Conservation (phyloP, 2,329 filamentous ascomycete species). For the Celoporthe dispersa region DNA sequence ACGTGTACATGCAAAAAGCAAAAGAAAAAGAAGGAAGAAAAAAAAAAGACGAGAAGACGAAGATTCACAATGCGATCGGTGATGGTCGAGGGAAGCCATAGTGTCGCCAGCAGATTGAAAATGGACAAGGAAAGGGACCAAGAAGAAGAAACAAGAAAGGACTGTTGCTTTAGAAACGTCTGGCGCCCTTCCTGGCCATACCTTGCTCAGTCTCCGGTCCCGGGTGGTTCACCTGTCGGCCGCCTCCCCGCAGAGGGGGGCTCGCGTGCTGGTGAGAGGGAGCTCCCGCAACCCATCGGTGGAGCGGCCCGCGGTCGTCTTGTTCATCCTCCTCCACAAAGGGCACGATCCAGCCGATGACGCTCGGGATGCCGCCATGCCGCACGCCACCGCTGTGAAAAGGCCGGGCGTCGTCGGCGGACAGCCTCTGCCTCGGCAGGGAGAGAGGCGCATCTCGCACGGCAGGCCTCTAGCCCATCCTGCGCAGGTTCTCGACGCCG, state of each 20-base stretch:
- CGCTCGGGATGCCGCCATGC: background rate
- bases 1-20: slow-evolving; percentile 9
- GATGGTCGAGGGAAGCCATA: background rate
- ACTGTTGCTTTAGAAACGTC: background rate
- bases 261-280: background rate
- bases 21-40: background rate
- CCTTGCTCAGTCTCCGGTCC: background rate
- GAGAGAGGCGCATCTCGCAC: background rate
- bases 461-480: slow-evolving; percentile 26
- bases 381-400: background rate
- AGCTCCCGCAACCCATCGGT: background rate
- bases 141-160: background rate
- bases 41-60: background rate
- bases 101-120: background rate
- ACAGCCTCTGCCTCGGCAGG: background rate
- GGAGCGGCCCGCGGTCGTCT: background rate
- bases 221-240: background rate
- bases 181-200: too few species aligned
- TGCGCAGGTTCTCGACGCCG: slow-evolving; percentile 65
- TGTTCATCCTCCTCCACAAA: background rate
- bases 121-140: background rate
- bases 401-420: background rate
- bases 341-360: slow-evolving; percentile 18
- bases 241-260: background rate
- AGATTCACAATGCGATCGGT: background rate